Evolutionary conservation across 805 yeast species (phyloP).

Genomic region (Hanseniaspora taiwanica): DNA sequence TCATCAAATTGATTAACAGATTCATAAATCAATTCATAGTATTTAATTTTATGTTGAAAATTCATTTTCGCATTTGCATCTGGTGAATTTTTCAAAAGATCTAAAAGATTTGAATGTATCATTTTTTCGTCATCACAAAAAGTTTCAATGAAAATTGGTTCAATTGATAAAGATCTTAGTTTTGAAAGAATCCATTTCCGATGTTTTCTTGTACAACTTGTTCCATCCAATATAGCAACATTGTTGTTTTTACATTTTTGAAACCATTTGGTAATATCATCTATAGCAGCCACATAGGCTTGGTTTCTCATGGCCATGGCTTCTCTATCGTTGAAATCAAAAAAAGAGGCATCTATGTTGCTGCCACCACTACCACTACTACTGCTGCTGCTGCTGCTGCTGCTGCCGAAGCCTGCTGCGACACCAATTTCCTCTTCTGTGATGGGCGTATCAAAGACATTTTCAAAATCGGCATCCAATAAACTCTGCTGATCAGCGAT

Average conservation of each 20-base stretch:
- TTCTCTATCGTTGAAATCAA: conserved; percentile 50
- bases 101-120: conserved; percentile 65
- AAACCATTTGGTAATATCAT: conserved; percentile 82
- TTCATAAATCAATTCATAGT: conserved; percentile 65
- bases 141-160: conserved; percentile 86
- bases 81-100: conserved; percentile 78
- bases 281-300: conserved; percentile 60
- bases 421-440: no score
- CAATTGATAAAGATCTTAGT: conserved; percentile 53
- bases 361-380: conserved; percentile 22
- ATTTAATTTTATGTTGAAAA: conserved; percentile 42
- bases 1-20: conserved; percentile 51
- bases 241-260: conserved; percentile 55
- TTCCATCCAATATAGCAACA: conserved; percentile 90
- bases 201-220: conserved; percentile 68
- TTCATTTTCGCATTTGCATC: conserved; percentile 57
- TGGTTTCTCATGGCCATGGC: conserved; percentile 50
- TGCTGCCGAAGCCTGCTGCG: conserved; percentile 7
- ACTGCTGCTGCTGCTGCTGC: not conserved
- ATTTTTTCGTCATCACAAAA: conserved; percentile 77
- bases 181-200: conserved; percentile 50
- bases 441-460: no score
- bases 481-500: no score
- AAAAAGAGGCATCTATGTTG: conserved; percentile 56
- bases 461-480: no score